Evolutionary conservation across 2,329 filamentous ascomycete species (phyloP).

Genomic region (Fusarium longipes): DNA sequence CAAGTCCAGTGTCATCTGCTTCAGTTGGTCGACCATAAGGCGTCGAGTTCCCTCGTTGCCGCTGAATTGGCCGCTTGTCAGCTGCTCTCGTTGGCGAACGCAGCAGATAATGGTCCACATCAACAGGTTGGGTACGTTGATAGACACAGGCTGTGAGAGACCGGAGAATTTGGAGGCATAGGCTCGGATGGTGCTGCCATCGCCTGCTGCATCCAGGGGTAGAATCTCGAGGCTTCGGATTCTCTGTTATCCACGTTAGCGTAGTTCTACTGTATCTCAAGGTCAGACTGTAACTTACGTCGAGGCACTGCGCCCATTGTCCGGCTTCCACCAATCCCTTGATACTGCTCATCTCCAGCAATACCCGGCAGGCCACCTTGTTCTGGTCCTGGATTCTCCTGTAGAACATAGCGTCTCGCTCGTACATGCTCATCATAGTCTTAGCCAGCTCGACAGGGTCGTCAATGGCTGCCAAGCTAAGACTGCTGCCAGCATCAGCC

Average conservation of each 20-base stretch:
- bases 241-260: conserved; percentile 61
- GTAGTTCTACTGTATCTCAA: neutral
- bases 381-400: conserved; percentile 67
- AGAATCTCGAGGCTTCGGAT: conserved; percentile 82
- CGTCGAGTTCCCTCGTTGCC: conserved; percentile 73
- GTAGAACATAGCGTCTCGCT: conserved; percentile 70
- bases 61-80: conserved; percentile 78
- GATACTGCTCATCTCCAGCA: conserved; percentile 71
- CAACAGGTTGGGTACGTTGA: conserved; percentile 89
- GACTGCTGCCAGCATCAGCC: conserved; percentile 62
- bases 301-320: conserved; percentile 68
- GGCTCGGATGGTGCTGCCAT: conserved; percentile 81
- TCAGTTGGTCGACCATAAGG: conserved; percentile 75
- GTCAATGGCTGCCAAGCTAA: conserved; percentile 70
- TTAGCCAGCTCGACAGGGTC: conserved; percentile 69
- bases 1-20: conserved; percentile 86
- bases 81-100: conserved; percentile 77
- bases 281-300: conserved; percentile 59
- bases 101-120: conserved; percentile 95
- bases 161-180: conserved; percentile 84
- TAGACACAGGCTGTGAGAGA: conserved; percentile 82
- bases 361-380: conserved; percentile 65
- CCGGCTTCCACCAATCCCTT: conserved; percentile 66
- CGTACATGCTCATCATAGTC: conserved; percentile 73
- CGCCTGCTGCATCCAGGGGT: conserved; percentile 78